Percentiles rank a stretch among this genome's conserved stretches.
Evolutionary conservation across 805 yeast genomes (phyloP).

Genomic region (Candida ortonii): DNA sequence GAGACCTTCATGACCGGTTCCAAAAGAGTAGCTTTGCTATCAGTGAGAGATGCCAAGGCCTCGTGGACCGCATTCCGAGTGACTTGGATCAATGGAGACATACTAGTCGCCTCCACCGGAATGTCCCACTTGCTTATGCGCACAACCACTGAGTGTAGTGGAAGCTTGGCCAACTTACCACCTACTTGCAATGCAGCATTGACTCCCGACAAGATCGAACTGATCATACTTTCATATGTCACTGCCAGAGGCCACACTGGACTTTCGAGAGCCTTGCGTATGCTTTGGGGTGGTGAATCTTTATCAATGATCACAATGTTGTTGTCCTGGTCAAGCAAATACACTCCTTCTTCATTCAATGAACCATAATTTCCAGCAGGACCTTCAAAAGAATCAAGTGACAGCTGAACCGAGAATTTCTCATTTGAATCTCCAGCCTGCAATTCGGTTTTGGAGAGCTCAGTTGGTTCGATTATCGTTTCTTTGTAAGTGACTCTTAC

Average conservation of each 20-base stretch:
- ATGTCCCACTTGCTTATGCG: constrained; percentile 50
- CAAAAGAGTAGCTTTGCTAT: constrained; percentile 49
- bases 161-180: constrained; percentile 55
- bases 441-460: constrained; percentile 20
- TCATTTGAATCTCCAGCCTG: constrained; percentile 19
- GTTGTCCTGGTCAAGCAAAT: constrained; percentile 44
- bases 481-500: constrained; percentile 92
- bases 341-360: constrained; percentile 39
- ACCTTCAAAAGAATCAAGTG: constrained; percentile 33
- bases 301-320: constrained; percentile 41
- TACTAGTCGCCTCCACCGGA: constrained; percentile 46
- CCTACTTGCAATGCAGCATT: constrained; percentile 64
- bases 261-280: constrained; percentile 20
- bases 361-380: constrained; percentile 29
- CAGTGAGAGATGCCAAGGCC: constrained; percentile 32
- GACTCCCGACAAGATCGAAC: constrained; percentile 55
- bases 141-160: constrained; percentile 60
- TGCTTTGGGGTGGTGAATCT: constrained; percentile 23
- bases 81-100: constrained; percentile 41
- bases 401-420: constrained; percentile 26
- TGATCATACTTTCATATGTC: constrained; percentile 48
- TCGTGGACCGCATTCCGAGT: constrained; percentile 44
- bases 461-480: constrained; percentile 36
- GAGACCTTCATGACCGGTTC: constrained; percentile 87
- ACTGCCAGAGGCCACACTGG: constrained; percentile 46